Conservation (phyloP, 805 yeast genomes). For the Yarrowia sp. region DNA sequence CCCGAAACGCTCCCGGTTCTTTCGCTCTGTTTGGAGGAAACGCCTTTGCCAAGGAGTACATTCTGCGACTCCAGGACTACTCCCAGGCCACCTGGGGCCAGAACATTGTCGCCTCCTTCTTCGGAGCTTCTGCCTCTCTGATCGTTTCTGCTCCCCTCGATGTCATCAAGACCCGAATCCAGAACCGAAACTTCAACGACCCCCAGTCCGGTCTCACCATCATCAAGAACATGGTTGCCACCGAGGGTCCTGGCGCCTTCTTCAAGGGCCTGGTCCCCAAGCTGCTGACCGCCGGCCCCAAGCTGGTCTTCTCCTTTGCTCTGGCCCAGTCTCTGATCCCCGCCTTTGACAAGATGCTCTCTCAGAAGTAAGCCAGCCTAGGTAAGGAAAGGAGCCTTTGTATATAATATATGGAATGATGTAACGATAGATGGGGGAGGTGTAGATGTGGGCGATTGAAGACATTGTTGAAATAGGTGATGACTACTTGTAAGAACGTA, state of each 20-base stretch:
- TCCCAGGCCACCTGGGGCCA: conserved; percentile 92
- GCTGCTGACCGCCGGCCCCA: conserved; percentile 96
- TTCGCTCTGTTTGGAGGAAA: conserved; percentile 98
- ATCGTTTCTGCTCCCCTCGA: conserved; percentile 98
- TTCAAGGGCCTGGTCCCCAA: conserved; percentile 98
- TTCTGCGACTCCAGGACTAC: conserved; percentile 85
- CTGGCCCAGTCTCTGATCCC: conserved; percentile 97
- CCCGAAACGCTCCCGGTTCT: conserved; percentile 99
- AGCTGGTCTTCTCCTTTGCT: conserved; percentile 97
- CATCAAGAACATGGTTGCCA: conserved; percentile 88
- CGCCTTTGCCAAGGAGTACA: conserved; percentile 97
- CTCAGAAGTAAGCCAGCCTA: conserved; percentile 4
- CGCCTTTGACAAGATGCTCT: conserved; percentile 79
- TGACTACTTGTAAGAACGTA: too few relatives aligned
- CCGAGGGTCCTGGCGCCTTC: conserved; percentile 88
- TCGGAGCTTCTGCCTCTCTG: conserved; percentile 96
- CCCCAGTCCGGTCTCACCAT: conserved; percentile 94
- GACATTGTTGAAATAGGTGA: too few relatives aligned
- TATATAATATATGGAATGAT: conserved; percentile 21
- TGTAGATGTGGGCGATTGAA: too few relatives aligned
- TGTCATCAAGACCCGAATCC: conserved; percentile 97
- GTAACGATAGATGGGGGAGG: not conserved
- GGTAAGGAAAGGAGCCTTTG: conserved; percentile 1
- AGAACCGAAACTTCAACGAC: conserved; percentile 93
- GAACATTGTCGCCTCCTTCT: conserved; percentile 91